Evolutionary conservation across 805 yeast genomes (phyloP).

Genomic region (Lipomyces spencermartinsiae): DNA sequence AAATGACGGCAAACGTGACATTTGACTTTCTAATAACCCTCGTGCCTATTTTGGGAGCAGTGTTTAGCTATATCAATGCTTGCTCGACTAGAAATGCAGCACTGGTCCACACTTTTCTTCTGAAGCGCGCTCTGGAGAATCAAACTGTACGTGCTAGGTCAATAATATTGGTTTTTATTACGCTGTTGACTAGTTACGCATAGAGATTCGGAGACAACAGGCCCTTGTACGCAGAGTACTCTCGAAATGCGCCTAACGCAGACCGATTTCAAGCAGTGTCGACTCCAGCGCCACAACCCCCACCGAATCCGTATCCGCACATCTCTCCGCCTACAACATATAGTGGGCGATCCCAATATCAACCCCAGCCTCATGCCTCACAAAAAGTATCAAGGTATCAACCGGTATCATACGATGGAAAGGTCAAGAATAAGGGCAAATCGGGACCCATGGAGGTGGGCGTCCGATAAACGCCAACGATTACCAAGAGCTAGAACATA

Average conservation of each 20-base stretch:
- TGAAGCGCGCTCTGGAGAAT: conserved; percentile 39
- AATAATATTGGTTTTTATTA: not conserved
- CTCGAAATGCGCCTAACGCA: not conserved
- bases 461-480: conserved; percentile 8
- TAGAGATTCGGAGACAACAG: conserved; percentile 22
- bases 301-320: conserved; percentile 18
- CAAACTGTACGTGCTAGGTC: conserved; percentile 26
- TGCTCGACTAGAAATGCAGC: conserved; percentile 93
- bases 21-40: conserved; percentile 76
- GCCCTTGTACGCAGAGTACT: conserved; percentile 16
- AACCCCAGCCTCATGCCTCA: not conserved
- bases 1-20: conserved; percentile 76
- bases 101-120: conserved; percentile 61
- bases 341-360: not conserved
- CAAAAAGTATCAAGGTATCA: conserved; percentile 2
- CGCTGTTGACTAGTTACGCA: not conserved
- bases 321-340: no score
- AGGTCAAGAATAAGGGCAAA: conserved; percentile 2
- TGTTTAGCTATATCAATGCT: conserved; percentile 80
- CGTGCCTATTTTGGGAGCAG: conserved; percentile 79
- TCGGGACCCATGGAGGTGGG: conserved; percentile 27
- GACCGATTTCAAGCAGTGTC: not conserved
- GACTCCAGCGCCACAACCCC: conserved; percentile 15
- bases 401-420: conserved; percentile 7
- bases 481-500: no score